Evolutionary conservation across 164 flowering plant species (phyloP), one percentile per base, ranked within the genome.

Genomic region (Berberis vulgaris): DNA sequence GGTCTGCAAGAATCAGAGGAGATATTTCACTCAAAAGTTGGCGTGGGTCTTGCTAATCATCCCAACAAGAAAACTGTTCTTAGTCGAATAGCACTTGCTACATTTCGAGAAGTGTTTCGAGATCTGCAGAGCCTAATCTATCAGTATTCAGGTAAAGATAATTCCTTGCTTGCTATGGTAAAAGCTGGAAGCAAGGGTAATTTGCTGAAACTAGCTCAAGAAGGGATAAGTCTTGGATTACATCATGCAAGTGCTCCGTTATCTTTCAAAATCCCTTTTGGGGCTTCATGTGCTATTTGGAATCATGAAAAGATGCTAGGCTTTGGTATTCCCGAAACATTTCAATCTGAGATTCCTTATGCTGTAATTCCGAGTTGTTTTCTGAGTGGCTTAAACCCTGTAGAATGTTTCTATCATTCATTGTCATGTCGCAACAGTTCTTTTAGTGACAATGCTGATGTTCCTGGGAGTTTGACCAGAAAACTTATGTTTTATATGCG

Each of bases 121-220:
- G 90, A 85, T 72, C 69, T 95, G 60, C 90, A 85, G 52, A 80
- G 67, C 52, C 70, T 87, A 49, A 72, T 74, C 2, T 81, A 72
- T 71, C 75, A 74, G 2, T 84, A 85, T 77, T 80, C 80, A 1
- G 63, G 70, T 6, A 78, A 73, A 57, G 82, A 79, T 54, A 95
- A 91, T 59, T 78, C 97, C 2, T 68, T 95, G 66, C 41, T 95
- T 65, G 73, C 84, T 26, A 95, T 91, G 97, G 64, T 80, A 39
- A 84, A 80, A 61, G 83, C 97, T 45, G 97, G 99, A 47, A 95
- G 99, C 80, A 89, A 87, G 74, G 96, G 97, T 50, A 91, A 71
- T 70, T 46, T 89, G 66, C 68, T 66, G 68, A 85, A 82, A 65
- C 64, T 89, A 46, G 88, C 79, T 54, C 94, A 95, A 74, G 97